Base-by-base conservation (phyloP, 1,284 basidiomycete species). In the Spongiforma sp. region DNA sequence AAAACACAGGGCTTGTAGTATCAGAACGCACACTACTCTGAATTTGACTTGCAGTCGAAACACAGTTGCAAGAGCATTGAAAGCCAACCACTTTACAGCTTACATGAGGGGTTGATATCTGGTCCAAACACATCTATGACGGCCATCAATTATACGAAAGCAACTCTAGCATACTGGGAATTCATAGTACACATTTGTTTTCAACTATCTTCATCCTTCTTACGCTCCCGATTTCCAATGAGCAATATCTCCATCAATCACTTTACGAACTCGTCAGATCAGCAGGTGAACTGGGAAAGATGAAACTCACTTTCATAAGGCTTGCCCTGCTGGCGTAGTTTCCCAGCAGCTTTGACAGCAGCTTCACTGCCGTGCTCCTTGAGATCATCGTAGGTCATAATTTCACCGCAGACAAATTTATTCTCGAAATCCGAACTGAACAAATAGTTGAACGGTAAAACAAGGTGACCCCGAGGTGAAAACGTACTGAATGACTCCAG, bases 401-500 rank as follows among this genome's bases (percentile, higher is more conserved):
- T 98, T 81, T 99, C 97, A 80, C 97, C 98, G 73, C 97, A 99
- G n/a, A 99, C 94, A 73, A 99, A 99, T 82, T 98, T 98, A 79
- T 97, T 94, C 83, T 99, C 94, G 76, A 97, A 97, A 80, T 97
- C 95, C 53, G 94, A 89, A 82, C 90, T 92, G 69, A 14, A 19
- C 59, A 19, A 28, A 41, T 46, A 34, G 50, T 62, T 64, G 57
- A 69, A 61, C 34, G 19, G 30, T 3, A 69, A 68, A 66, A 64
- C 59, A 69, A 66, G 60, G 67, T 14, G 54, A 39, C 9, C n/a
- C n/a, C 4, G 6, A n/a, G 14, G 60, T 12, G 41, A 57, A 28
- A 24, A 84, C 92, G 66, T 74, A 95, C 92, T 99, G 97, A 75
- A 99, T 99, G 73, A 99, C 96, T 80, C 98, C 98, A 41, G 98